Evolutionary conservation across 805 yeast genomes (phyloP), one percentile per base, ranked within the genome.

Genomic region (Candida succiphila): DNA sequence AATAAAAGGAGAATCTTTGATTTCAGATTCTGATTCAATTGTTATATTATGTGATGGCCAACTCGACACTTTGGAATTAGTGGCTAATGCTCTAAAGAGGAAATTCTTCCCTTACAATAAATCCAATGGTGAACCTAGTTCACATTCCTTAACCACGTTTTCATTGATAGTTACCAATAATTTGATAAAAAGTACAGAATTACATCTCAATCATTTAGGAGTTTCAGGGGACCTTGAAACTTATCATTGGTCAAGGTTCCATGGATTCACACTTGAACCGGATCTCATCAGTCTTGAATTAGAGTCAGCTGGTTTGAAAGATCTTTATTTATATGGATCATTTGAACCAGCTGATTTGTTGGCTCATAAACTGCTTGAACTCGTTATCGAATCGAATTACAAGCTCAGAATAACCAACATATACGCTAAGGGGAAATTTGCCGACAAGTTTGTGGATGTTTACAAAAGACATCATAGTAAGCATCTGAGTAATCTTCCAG

Each of bases 371-470:
- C 45, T 83, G 25, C 51, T 78, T 13, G 55, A 61, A 17, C 38
- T 78, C 10, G 65, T 69, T 32, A 37, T 50, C 4, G 24, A 42
- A 33, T 72, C 55, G 34, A 67, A 61, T 24, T 60, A 53, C 37
- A 60, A 41, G 35, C 41, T 72, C 19, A 63, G 74, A 41, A 56
- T 77, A 21, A 75, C 78, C 26, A 72, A 76, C 37, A 53, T 68
- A 3, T 73, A 65, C 29, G 67, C 75, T 12, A 72, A 78, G 43
- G 95, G 95, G 1, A 58, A 62, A 19, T 61, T 64, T 31, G 65
- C 88, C 0, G 51, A 59, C 18, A 56, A 66, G 17, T 60, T 82
- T 25, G 62, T 69, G 31, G 62, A 65, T 8, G 51, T 70, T 2
- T 62, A 50, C 32, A 55, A 60, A 32, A 59, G 32, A 46, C 53